A percentile compares a stretch with the other conserved stretches of the same genome.
phyloP scores from a whole-genome alignment of 441 rosid species.

The Hura crepitans region DNA sequence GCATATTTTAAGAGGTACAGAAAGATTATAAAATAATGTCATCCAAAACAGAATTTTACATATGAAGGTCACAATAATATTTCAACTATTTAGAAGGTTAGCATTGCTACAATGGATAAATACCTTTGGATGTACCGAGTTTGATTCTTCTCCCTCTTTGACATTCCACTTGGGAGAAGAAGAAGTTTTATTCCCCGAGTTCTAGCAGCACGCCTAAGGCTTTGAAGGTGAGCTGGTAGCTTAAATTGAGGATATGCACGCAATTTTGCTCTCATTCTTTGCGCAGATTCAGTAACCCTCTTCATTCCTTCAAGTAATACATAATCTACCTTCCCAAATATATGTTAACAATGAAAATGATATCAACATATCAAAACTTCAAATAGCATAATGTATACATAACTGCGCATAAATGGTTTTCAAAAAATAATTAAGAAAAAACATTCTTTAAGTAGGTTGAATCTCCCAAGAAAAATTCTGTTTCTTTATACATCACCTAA shows the following conservation, averaged over 20 bases:
- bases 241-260: slow-evolving; percentile 32
- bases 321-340: slow-evolving; percentile 42
- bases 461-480: neutral
- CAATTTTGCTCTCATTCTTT: slow-evolving; percentile 47
- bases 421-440: neutral
- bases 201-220: slow-evolving; percentile 48
- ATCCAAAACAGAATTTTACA: neutral
- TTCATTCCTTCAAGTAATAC: slow-evolving; percentile 72
- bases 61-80: neutral
- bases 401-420: neutral
- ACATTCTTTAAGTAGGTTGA: neutral
- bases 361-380: neutral
- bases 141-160: slow-evolving; percentile 62
- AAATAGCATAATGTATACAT: neutral
- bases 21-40: neutral
- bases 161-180: slow-evolving; percentile 69
- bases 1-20: neutral
- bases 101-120: neutral
- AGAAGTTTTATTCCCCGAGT: slow-evolving; percentile 54
- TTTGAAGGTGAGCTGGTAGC: slow-evolving; percentile 35
- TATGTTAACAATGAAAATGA: neutral
- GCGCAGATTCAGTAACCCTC: slow-evolving; percentile 69
- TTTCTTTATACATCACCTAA: neutral
- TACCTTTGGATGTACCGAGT: slow-evolving; percentile 46
- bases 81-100: neutral